Evolutionary conservation across 805 yeast genomes (phyloP).

Genomic region (Saccharomyces kudriavzevii): DNA sequence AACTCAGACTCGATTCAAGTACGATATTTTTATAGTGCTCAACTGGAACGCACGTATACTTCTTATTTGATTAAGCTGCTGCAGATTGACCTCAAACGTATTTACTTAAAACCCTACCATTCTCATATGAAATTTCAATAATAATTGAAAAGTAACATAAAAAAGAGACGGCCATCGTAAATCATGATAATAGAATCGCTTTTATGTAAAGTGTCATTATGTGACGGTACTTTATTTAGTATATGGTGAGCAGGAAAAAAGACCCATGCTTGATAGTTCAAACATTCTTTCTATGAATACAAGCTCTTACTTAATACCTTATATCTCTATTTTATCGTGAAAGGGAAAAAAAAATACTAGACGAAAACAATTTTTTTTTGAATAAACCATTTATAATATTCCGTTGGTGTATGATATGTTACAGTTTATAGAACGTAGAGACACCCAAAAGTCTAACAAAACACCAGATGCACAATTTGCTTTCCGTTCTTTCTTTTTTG

Average conservation of each 20-base stretch:
- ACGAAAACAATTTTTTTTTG: neutral
- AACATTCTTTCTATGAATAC: neutral
- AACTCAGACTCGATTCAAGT: neutral
- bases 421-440: neutral
- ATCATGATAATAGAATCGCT: neutral
- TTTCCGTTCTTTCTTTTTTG: neutral
- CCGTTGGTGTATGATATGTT: neutral
- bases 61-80: neutral
- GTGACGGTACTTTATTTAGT: neutral
- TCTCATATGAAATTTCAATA: neutral
- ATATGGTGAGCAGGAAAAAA: neutral
- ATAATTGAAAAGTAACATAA: neutral
- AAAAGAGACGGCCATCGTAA: neutral
- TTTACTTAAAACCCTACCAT: neutral
- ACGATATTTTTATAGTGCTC: neutral
- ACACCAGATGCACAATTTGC: neutral
- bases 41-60: neutral
- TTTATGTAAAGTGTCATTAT: neutral
- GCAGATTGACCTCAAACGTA: neutral
- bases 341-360: neutral
- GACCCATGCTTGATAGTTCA: neutral
- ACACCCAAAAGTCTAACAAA: neutral
- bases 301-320: neutral
- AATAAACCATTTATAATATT: neutral
- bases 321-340: neutral